phyloP scores from a whole-genome alignment of 2,329 filamentous ascomycete genomes.

The Ascocoryne sarcoides region DNA sequence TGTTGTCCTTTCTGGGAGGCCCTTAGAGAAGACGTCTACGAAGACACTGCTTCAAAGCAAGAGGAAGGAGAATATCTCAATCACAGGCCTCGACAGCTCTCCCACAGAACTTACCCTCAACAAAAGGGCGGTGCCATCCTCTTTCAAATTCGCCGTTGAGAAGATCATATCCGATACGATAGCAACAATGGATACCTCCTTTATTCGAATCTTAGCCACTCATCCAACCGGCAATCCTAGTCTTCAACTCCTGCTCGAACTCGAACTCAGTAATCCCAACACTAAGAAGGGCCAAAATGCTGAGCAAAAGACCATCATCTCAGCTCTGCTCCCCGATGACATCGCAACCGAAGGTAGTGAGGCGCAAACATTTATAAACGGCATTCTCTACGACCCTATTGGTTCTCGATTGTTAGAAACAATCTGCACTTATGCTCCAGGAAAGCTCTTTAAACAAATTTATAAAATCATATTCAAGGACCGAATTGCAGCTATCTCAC shows the following conservation, averaged over 20 bases:
- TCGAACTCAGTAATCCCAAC: conserved; percentile 70
- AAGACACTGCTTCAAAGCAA: conserved; percentile 80
- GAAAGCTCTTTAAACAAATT: conserved; percentile 83
- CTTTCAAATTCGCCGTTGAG: conserved; percentile 67
- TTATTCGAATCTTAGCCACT: conserved; percentile 73
- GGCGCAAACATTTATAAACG: conserved; percentile 72
- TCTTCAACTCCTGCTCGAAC: conserved; percentile 78
- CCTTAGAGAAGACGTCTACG: conserved; percentile 60
- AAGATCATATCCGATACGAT: conserved; percentile 77
- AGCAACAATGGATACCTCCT: conserved; percentile 65
- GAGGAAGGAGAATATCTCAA: conserved; percentile 76
- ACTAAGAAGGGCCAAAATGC: conserved; percentile 54
- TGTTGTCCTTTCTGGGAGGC: conserved; percentile 74
- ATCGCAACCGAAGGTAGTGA: conserved; percentile 65
- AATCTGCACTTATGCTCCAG: conserved; percentile 70
- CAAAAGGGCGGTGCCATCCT: conserved; percentile 59
- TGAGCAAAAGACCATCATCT: conserved; percentile 50
- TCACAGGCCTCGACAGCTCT: conserved; percentile 43
- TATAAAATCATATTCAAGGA: conserved; percentile 73
- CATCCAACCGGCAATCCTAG: conserved; percentile 89
- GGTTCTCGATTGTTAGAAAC: conserved; percentile 86
- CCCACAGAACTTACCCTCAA: conserved; percentile 39
- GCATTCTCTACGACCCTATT: conserved; percentile 80
- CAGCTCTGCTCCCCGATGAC: conserved; percentile 70
- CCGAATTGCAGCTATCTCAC: conserved; percentile 69